A percentile compares a stretch with the other conserved stretches of the same genome.
phyloP scores from a whole-genome alignment of 345 rosid genomes.

The Rubroshorea leprosula region DNA sequence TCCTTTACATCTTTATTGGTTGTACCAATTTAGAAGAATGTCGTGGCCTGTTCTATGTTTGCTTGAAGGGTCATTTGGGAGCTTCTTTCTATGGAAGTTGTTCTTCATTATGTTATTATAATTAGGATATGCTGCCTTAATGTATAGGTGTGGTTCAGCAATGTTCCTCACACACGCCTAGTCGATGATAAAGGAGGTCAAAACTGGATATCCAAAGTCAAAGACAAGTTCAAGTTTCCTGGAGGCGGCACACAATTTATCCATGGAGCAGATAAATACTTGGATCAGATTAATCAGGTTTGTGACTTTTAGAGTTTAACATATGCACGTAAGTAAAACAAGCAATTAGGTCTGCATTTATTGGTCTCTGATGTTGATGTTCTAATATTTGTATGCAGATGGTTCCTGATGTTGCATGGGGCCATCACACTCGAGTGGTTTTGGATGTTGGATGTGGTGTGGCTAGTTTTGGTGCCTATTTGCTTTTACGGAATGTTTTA shows the following conservation, averaged over 20 bases:
- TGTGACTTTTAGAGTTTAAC: not conserved
- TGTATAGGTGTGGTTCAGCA: conserved; percentile 75
- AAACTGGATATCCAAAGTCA: conserved; percentile 73
- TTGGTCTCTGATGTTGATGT: conserved; percentile 14
- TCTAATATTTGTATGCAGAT: conserved; percentile 41
- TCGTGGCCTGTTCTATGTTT: too few relatives aligned
- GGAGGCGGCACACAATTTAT: conserved; percentile 99
- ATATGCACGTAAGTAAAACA: not conserved
- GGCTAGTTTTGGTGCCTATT: conserved; percentile 98
- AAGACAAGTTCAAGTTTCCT: conserved; percentile 86
- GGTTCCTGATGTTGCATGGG: conserved; percentile 78
- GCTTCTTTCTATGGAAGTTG: not conserved
- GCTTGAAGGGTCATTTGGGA: not conserved
- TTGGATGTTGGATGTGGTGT: conserved; percentile 96
- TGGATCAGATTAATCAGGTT: conserved; percentile 84
- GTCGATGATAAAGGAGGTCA: conserved; percentile 98
- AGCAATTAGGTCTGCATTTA: not conserved
- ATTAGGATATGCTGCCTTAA: conserved; percentile 1
- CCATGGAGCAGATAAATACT: conserved; percentile 87
- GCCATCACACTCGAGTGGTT: conserved; percentile 60
- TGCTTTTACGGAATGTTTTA: conserved; percentile 64
- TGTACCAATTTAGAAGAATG: too few relatives aligned
- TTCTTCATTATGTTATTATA: not conserved
- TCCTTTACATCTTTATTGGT: too few relatives aligned
- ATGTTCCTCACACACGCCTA: conserved; percentile 79